Evolutionary conservation across 306 rosid species (phyloP).

Genomic region (Glycine tomentella): DNA sequence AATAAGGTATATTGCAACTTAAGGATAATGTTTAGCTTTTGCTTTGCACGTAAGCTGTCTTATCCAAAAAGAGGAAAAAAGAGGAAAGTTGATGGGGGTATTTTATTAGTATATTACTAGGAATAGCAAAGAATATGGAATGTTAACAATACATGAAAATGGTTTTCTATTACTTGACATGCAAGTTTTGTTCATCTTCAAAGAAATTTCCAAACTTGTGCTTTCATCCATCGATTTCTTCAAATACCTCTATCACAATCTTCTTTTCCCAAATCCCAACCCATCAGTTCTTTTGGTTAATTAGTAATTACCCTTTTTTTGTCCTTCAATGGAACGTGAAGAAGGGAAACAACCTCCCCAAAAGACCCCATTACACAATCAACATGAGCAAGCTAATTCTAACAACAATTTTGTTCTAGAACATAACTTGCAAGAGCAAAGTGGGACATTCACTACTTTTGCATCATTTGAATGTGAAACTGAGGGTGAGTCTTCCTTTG

Average conservation of each 20-base stretch:
- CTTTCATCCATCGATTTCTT: slow-evolving; percentile 10
- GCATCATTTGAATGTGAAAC: slow-evolving; percentile 57
- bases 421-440: slow-evolving; percentile 63
- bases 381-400: slow-evolving; percentile 55
- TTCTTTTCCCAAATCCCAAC: slow-evolving; percentile 1
- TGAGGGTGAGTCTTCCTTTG: slow-evolving; percentile 39
- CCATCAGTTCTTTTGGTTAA: slow-evolving; percentile 11
- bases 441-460: slow-evolving; percentile 46
- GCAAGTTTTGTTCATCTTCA: slow-evolving; percentile 51
- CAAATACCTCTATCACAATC: slow-evolving; percentile 43
- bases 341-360: slow-evolving; percentile 55
- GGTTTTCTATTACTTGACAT: slow-evolving; percentile 63
- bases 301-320: not conserved
- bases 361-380: slow-evolving; percentile 50
- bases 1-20: slow-evolving; percentile 51
- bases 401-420: slow-evolving; percentile 54
- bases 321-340: slow-evolving; percentile 57
- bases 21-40: slow-evolving; percentile 41
- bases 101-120: not conserved
- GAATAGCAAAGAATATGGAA: slow-evolving; percentile 61
- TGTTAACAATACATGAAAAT: slow-evolving; percentile 42
- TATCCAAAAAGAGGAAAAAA: slow-evolving; percentile 31
- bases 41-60: slow-evolving; percentile 48
- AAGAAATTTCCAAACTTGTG: slow-evolving; percentile 49
- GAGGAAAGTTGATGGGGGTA: slow-evolving; percentile 18